Conservation (phyloP, 768 basidiomycete species). For the Suillus paluster region DNA sequence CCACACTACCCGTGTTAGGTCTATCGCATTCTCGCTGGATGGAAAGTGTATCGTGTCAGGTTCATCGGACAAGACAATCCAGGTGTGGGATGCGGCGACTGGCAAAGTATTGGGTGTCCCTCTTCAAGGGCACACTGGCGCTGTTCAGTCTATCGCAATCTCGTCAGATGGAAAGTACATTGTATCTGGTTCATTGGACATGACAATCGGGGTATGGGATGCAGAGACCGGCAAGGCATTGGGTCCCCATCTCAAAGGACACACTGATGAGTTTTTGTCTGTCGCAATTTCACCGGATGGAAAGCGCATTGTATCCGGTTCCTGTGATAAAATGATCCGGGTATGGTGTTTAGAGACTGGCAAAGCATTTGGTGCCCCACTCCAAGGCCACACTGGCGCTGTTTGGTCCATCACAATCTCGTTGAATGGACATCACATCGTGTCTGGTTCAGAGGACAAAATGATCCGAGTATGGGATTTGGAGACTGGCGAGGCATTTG, state of each 20-base stretch:
- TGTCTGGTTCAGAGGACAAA: constrained; percentile 14
- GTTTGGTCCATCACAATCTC: constrained; percentile 4
- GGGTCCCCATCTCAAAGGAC: neutral
- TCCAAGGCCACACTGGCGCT: neutral
- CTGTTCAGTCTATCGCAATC: too few relatives aligned
- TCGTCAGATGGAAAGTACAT: too few relatives aligned
- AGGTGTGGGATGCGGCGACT: too few relatives aligned
- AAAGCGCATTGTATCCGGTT: constrained; percentile 9
- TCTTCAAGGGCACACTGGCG: too few relatives aligned
- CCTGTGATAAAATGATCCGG: neutral
- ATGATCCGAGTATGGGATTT: constrained; percentile 18
- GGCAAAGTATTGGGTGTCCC: too few relatives aligned
- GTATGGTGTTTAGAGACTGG: neutral
- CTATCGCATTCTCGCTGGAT: too few relatives aligned
- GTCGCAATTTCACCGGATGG: constrained; percentile 21
- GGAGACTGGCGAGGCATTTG: neutral
- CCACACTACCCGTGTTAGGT: too few relatives aligned
- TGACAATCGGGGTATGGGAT: too few relatives aligned
- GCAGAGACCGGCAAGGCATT: too few relatives aligned
- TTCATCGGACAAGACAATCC: too few relatives aligned
- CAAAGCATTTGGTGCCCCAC: neutral
- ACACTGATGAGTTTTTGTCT: constrained; percentile 7
- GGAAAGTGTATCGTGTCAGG: too few relatives aligned
- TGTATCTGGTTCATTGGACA: too few relatives aligned
- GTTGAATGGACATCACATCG: constrained; percentile 11